Conservation (phyloP, 2,329 filamentous ascomycete species). For the Microcera coccophila region DNA sequence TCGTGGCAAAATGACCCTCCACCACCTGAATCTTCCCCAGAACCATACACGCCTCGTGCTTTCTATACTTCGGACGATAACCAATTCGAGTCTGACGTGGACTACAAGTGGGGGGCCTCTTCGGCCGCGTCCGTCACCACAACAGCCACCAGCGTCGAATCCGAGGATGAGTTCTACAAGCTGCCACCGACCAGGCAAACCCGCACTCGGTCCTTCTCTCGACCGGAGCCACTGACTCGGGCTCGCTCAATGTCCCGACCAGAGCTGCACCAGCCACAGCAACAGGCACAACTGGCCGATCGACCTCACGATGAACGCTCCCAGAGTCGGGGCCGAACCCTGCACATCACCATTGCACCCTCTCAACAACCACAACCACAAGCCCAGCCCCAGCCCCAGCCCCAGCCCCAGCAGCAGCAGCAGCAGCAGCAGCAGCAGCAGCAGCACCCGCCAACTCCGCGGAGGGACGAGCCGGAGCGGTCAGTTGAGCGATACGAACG, state of each 20-base stretch:
- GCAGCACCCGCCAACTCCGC: not conserved
- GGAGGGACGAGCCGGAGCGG: not conserved
- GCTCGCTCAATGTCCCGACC: not conserved
- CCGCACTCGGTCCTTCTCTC: slow-evolving; percentile 16
- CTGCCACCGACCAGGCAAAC: slow-evolving; percentile 17
- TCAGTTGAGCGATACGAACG: not conserved
- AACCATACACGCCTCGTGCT: slow-evolving; percentile 18
- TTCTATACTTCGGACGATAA: slow-evolving; percentile 23
- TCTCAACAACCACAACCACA: slow-evolving; percentile 9
- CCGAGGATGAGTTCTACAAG: slow-evolving; percentile 19
- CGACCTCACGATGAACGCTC: slow-evolving; percentile 19
- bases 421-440: slow-evolving; percentile 9
- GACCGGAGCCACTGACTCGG: slow-evolving; percentile 4
- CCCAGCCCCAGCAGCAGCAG: not conserved
- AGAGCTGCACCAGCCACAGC: not conserved
- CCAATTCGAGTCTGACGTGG: slow-evolving; percentile 23
- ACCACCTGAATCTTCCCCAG: slow-evolving; percentile 11
- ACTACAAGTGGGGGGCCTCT: slow-evolving; percentile 21
- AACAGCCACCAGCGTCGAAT: slow-evolving; percentile 23
- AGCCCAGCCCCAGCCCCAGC: slow-evolving; percentile 3
- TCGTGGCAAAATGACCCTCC: slow-evolving; percentile 13
- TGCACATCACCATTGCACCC: slow-evolving; percentile 28
- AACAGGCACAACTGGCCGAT: slow-evolving; percentile 18
- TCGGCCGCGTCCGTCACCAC: slow-evolving; percentile 22
- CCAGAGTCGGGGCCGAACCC: slow-evolving; percentile 25